These are phyloP conservation scores for Thermochaetoides thermophila DNA, from an alignment of 495 filamentous ascomycete genomes.

Conservation along the genomic window DNA sequence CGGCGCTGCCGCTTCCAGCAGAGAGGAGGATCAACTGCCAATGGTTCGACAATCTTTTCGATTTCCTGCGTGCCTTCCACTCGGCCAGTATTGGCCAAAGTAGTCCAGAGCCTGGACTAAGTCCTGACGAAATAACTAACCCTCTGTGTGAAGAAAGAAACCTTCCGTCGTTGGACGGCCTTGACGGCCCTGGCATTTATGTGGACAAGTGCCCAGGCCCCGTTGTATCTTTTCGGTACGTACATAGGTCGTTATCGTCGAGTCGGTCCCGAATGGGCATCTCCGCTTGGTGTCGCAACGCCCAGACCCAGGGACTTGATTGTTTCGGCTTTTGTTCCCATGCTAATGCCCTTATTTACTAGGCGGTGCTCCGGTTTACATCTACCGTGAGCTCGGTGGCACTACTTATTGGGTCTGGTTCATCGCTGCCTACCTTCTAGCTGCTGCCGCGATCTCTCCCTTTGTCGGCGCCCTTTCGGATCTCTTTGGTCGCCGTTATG, in stretches of 20 bases:
- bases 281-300: no score
- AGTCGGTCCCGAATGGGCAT: no score
- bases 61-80: no score
- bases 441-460: constrained; percentile 52
- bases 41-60: background rate
- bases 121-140: no score
- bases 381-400: constrained; percentile 52
- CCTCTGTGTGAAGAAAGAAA: constrained; percentile 1
- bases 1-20: no score
- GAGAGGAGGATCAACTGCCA: background rate
- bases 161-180: constrained; percentile 6
- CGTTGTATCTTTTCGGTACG: constrained; percentile 17
- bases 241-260: background rate
- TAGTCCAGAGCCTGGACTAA: no score
- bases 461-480: constrained; percentile 62
- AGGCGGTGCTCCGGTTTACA: constrained; percentile 21
- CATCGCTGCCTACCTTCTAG: constrained; percentile 51
- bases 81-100: no score
- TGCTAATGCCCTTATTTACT: background rate
- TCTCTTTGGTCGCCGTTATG: constrained; percentile 50
- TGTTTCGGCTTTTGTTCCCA: background rate
- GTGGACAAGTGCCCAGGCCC: constrained; percentile 17
- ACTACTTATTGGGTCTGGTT: constrained; percentile 59
- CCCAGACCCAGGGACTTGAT: no score
- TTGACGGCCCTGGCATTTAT: constrained; percentile 15